Percentiles rank a stretch among this genome's conserved stretches.
These are phyloP conservation scores for Rhynchosporium agropyri DNA, from an alignment of 2,329 filamentous ascomycete genomes.

Conservation along the genomic window DNA sequence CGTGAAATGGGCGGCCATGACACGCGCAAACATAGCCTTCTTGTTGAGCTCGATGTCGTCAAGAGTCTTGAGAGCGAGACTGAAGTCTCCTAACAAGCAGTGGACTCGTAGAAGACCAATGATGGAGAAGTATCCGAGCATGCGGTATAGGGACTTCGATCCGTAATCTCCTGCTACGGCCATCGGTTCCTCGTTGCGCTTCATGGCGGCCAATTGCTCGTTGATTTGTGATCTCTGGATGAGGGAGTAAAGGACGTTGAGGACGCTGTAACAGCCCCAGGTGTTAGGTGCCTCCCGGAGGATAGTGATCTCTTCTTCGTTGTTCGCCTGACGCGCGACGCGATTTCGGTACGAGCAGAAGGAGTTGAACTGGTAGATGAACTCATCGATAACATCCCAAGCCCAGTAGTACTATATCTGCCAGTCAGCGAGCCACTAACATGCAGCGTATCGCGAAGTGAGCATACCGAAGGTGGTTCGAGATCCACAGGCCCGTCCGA, in stretches of 20 bases:
- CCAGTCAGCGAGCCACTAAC: constrained; percentile 30
- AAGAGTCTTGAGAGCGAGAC: constrained; percentile 95
- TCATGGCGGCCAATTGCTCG: constrained; percentile 93
- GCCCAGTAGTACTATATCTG: constrained; percentile 89
- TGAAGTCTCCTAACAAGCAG: constrained; percentile 96
- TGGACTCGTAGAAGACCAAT: constrained; percentile 95
- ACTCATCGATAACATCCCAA: constrained; percentile 99
- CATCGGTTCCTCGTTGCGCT: constrained; percentile 87
- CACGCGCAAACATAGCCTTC: constrained; percentile 99
- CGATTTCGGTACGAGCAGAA: constrained; percentile 97
- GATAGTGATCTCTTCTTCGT: constrained; percentile 88
- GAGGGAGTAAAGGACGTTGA: constrained; percentile 98
- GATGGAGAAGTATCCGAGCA: constrained; percentile 99
- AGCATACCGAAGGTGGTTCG: constrained; percentile 87
- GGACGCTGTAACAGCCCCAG: constrained; percentile 98
- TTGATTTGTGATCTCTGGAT: constrained; percentile 98
- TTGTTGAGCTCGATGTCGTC: constrained; percentile 99
- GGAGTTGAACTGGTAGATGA: constrained; percentile 99
- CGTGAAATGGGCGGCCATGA: constrained; percentile 99
- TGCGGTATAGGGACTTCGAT: constrained; percentile 90
- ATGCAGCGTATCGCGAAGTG: constrained; percentile 35
- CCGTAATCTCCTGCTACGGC: constrained; percentile 94
- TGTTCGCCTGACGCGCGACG: constrained; percentile 78
- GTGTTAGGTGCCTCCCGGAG: constrained; percentile 97
- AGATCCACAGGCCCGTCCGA: constrained; percentile 98